Evolutionary conservation across 2,329 filamentous ascomycete genomes (phyloP).

Genomic region (Trichoderma cornu-damae): DNA sequence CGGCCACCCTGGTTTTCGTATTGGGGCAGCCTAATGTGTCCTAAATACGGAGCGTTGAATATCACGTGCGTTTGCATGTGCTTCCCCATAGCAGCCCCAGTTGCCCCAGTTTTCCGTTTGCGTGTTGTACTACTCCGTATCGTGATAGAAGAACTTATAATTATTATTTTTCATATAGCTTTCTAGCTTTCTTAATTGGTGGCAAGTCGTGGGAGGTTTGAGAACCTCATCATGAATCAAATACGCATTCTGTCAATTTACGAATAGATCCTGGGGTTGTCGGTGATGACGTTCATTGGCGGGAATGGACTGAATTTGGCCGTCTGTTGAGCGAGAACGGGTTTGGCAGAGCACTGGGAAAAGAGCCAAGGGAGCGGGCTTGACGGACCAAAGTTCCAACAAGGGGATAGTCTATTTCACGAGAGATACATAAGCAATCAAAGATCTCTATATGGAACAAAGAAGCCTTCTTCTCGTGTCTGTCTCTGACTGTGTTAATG

Average conservation of each 20-base stretch:
- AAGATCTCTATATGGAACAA: background rate
- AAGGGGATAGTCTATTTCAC: constrained; percentile 56
- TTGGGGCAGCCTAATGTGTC: too few species aligned
- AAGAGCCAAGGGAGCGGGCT: background rate
- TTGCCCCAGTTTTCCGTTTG: too few species aligned
- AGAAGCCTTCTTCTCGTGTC: background rate
- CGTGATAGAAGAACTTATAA: too few species aligned
- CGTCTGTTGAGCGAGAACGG: background rate
- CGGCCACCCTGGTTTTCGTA: background rate
- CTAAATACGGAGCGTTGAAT: too few species aligned
- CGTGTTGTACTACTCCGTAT: too few species aligned
- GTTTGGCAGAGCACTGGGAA: background rate
- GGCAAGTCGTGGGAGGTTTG: constrained; percentile 66
- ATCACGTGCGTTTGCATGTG: too few species aligned
- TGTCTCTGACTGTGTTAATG: constrained; percentile 1
- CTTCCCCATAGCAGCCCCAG: too few species aligned
- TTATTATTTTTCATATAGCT: too few species aligned
- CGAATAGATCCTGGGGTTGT: background rate
- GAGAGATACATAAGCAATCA: background rate
- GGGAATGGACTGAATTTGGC: background rate
- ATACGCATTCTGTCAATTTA: background rate
- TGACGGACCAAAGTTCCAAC: constrained; percentile 32
- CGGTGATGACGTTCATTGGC: background rate
- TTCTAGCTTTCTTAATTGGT: constrained; percentile 53
- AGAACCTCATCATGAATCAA: constrained; percentile 52